Evolutionary conservation across 2,329 filamentous ascomycete genomes (phyloP), one percentile per base, ranked within the genome.

Genomic region (Xylariaceae sp.): DNA sequence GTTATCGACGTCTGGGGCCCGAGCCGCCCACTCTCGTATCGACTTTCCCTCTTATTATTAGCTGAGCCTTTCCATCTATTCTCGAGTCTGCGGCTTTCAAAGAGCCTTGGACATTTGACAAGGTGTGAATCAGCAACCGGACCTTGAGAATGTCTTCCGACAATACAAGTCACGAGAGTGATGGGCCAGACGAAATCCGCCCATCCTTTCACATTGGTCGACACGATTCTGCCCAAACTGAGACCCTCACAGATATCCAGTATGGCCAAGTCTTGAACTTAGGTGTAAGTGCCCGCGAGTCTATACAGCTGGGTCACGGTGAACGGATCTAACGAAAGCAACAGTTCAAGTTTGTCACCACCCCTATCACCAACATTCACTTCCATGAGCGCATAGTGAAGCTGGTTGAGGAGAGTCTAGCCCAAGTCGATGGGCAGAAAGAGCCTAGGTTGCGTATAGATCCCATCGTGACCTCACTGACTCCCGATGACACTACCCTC

Each of bases 261-360:
- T 83, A 89, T 63, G 78, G 79, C 49, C 79, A 87, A 65, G 78
- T 89, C 10, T 78, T 89, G 59, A 86, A 87, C 65, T 74, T 80
- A 58, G 85, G 85, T 72, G 85, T 88, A 79, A 75, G 83, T 75
- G 37, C n/a, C 30, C 2, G 18, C 34, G 19, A 6, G 7, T n/a
- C 10, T 22, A 5, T 19, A 8, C 2, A 26, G n/a, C 12, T 16
- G 12, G 29, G 13, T 19, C n/a, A 3, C n/a, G 8, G 8, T 2
- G 26, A 8, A 8, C 19, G 4, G 32, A 32, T 30, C 49, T 58
- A 51, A 61, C 46, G 10, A 10, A 22, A 18, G 19, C 34, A 44
- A 16, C 61, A 92, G 87, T 89, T 92, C 74, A 83, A 86, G 67
- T 89, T 91, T 75, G 79, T 88, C 59, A 92, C 88, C 4, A 85